phyloP scores from a whole-genome alignment of 2,329 filamentous ascomycete species.

The Talaromyces sp. region DNA sequence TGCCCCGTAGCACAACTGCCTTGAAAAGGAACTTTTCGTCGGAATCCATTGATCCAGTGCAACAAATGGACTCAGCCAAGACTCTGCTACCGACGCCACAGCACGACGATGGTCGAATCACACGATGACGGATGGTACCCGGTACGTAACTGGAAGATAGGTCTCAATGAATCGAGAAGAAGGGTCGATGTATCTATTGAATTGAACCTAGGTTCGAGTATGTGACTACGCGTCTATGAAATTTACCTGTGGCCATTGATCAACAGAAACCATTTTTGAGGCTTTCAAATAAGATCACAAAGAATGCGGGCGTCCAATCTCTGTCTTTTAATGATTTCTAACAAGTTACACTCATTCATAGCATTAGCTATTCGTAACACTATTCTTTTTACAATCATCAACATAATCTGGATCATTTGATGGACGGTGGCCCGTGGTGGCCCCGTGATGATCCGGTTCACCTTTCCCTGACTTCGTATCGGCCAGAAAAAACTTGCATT shows the following conservation, averaged over 20 bases:
- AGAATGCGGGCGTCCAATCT: not conserved
- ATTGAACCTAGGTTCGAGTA: not conserved
- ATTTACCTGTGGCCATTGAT: not conserved
- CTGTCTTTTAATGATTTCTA: not conserved
- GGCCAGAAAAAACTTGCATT: not conserved
- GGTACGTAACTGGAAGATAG: not conserved
- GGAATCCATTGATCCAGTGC: not conserved
- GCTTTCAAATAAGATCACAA: not conserved
- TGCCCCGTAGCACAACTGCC: not conserved
- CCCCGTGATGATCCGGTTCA: constrained; percentile 3
- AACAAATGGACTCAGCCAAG: constrained; percentile 7
- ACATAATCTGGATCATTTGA: not conserved
- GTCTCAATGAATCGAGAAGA: not conserved
- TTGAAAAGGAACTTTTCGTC: not conserved
- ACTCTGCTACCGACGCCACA: not conserved
- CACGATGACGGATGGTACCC: not conserved
- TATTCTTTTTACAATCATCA: not conserved
- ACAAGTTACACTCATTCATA: not conserved
- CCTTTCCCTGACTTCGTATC: not conserved
- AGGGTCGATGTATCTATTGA: not conserved
- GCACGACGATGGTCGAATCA: not conserved
- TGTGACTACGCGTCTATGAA: not conserved
- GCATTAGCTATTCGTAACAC: not conserved
- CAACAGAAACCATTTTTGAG: not conserved
- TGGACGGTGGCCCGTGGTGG: not conserved